Conservation (phyloP, 805 yeast genomes). For the Maudiozyma serrabonitensis region DNA sequence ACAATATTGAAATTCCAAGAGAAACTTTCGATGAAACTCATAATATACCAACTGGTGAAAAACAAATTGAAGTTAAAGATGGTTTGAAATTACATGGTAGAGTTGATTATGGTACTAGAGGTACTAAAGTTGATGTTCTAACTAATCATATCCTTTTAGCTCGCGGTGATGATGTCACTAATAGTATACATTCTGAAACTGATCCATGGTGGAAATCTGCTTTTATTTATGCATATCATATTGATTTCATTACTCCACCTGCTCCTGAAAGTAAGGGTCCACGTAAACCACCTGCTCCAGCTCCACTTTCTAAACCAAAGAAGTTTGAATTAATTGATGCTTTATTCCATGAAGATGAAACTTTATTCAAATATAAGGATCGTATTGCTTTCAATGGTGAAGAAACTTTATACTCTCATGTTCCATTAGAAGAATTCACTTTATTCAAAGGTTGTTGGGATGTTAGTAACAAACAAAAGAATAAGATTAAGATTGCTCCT, state of each 20-base stretch:
- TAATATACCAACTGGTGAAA: neutral
- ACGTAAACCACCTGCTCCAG: constrained; percentile 5
- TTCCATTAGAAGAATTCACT: constrained; percentile 18
- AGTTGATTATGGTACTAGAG: constrained; percentile 18
- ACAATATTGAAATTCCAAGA: constrained; percentile 1
- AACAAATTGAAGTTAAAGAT: constrained; percentile 4
- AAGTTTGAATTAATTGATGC: constrained; percentile 14
- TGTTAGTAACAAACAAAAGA: constrained; percentile 13
- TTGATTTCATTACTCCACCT: constrained; percentile 8
- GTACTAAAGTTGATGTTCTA: constrained; percentile 16
- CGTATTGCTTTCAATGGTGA: constrained; percentile 19
- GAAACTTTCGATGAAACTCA: constrained; percentile 9
- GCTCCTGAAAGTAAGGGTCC: neutral
- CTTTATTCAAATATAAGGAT: constrained; percentile 10
- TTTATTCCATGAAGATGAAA: constrained; percentile 14
- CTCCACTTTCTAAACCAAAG: constrained; percentile 13
- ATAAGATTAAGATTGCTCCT: neutral
- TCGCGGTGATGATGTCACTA: constrained; percentile 11
- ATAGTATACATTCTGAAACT: neutral
- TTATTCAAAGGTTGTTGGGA: constrained; percentile 20
- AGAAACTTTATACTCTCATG: constrained; percentile 15
- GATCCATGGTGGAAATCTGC: constrained; percentile 17
- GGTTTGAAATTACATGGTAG: constrained; percentile 8
- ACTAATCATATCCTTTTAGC: constrained; percentile 14
- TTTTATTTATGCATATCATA: constrained; percentile 14